phyloP scores from a whole-genome alignment of 768 basidiomycete genomes.

The Paxillus involutus region DNA sequence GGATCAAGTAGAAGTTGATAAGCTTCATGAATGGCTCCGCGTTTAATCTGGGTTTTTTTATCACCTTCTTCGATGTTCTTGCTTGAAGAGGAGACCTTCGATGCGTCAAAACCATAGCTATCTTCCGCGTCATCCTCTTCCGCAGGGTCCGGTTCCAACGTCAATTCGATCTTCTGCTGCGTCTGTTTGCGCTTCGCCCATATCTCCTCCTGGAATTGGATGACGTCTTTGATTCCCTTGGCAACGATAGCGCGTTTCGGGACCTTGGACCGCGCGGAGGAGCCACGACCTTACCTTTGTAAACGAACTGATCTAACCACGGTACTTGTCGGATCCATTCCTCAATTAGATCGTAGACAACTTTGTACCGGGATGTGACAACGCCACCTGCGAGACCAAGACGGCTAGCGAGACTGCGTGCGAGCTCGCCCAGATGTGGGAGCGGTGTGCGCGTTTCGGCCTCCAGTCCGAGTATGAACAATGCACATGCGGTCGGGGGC shows the following conservation, averaged over 20 bases:
- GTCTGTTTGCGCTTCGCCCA: constrained; percentile 43
- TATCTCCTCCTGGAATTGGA: constrained; percentile 66
- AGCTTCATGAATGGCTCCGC: constrained; percentile 41
- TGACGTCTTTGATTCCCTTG: constrained; percentile 64
- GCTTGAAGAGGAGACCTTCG: constrained; percentile 12
- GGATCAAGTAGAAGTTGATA: constrained; percentile 62
- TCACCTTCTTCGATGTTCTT: background rate
- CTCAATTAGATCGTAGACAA: constrained; percentile 58
- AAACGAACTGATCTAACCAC: constrained; percentile 64
- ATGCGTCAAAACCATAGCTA: constrained; percentile 8
- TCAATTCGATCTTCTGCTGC: constrained; percentile 35
- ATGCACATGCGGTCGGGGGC: constrained; percentile 60
- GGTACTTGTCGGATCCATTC: constrained; percentile 65
- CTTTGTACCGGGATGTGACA: constrained; percentile 70
- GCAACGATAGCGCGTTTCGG: constrained; percentile 66
- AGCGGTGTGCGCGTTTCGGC: constrained; percentile 55
- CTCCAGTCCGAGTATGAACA: constrained; percentile 71
- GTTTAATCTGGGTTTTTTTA: constrained; percentile 34
- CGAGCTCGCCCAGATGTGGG: constrained; percentile 54
- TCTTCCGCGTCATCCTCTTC: constrained; percentile 31
- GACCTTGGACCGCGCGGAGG: constrained; percentile 54
- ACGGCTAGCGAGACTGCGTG: constrained; percentile 52
- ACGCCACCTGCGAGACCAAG: constrained; percentile 50
- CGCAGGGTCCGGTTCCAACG: constrained; percentile 35
- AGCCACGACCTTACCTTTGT: constrained; percentile 30